phyloP scores from a whole-genome alignment of 1,284 basidiomycete species.

The Boletus mariae region DNA sequence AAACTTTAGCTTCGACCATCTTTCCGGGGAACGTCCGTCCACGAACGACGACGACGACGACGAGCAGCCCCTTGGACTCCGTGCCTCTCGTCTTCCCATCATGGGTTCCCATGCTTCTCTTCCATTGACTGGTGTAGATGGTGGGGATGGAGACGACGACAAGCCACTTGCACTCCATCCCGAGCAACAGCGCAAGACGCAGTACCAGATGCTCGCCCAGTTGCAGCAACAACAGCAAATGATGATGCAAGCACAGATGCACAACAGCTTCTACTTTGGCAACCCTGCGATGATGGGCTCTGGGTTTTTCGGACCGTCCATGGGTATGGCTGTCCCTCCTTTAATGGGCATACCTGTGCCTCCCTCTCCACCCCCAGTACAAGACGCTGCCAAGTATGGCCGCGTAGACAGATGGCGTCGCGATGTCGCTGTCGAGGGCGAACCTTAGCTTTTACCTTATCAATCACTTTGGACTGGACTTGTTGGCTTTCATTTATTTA shows the following conservation, averaged over 20 bases:
- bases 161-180: conserved; percentile 67
- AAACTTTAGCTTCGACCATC: conserved; percentile 42
- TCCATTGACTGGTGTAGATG: conserved; percentile 13
- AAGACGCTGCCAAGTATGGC: conserved; percentile 61
- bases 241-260: conserved; percentile 74
- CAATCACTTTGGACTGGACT: conserved; percentile 10
- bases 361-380: conserved; percentile 57
- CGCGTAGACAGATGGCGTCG: conserved; percentile 76
- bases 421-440: conserved; percentile 68
- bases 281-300: conserved; percentile 61
- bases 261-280: conserved; percentile 69
- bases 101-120: conserved; percentile 27
- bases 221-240: conserved; percentile 62
- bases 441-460: conserved; percentile 27
- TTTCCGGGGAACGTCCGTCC: conserved; percentile 25
- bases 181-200: conserved; percentile 71
- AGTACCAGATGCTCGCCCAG: conserved; percentile 63
- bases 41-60: conserved; percentile 41
- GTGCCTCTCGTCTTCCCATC: conserved; percentile 32
- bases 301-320: conserved; percentile 54
- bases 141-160: conserved; percentile 47
- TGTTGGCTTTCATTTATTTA: conserved; percentile 10
- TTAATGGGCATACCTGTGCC: conserved; percentile 50
- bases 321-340: conserved; percentile 40
- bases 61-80: conserved; percentile 59